Evolutionary conservation across 805 yeast species (phyloP), one percentile per base, ranked within the genome.

Genomic region (Brettanomyces nanus): DNA sequence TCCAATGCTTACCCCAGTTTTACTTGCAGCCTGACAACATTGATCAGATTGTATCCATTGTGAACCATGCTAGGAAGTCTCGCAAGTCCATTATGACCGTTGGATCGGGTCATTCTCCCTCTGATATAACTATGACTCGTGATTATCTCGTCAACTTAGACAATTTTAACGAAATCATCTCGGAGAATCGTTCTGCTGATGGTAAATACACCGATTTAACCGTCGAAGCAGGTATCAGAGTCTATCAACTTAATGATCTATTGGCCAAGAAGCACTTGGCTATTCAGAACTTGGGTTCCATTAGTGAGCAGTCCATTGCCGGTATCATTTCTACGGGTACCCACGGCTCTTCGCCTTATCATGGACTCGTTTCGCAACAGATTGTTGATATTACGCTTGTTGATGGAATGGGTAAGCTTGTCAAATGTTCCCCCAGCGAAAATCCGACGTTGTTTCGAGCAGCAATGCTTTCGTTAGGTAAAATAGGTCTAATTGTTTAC

Each of bases 291-390:
- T 65, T 92, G 51, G 97, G 97, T 1, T 87, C 97, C 1, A 90
- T 90, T 38, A 77, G 92, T 29, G 96, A 86, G 44, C 97, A 90
- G 57, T 83, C 95, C 13, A 68, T 87, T 19, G 97, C 95, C 3
- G 98, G 98, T n/a, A 77, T 89, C 46, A 86, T 92, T 32, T 82
- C 95, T 2, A 90, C 97, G 0, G 97, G 97, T 21, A 87, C 97
- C 0, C 98, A 90, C 54, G 98, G 98, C 6, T 83, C 97, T 0
- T 80, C 95, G 7, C 94, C 90, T 30, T 85, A 72, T 56, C 97
- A 92, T 52, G 97, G 97, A 1, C 66, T 89, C 27, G 83, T 90
- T 2, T 76, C 92, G 6, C 90, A 86, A 50, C 96, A 87, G 58
- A 71, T 85, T 44, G 97, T 90, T 3, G 75, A 78, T 45, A 58